phyloP scores from a whole-genome alignment of 1,139 yeast species.

The Taiozyma onychis region DNA sequence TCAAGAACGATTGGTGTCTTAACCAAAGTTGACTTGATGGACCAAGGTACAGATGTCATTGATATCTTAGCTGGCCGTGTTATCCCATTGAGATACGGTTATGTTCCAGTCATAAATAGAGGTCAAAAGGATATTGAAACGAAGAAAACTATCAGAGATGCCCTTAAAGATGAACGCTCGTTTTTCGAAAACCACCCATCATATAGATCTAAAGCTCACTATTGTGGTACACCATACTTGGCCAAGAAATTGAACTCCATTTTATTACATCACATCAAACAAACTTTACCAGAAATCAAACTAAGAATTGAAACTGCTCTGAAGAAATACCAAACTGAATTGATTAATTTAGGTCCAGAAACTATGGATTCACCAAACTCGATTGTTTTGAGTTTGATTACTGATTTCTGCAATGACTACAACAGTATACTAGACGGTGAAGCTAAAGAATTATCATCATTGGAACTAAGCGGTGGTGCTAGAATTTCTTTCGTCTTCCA shows the following conservation, averaged over 20 bases:
- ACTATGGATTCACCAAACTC: constrained; percentile 85
- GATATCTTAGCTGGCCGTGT: constrained; percentile 95
- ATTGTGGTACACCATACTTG: constrained; percentile 94
- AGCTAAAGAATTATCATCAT: constrained; percentile 78
- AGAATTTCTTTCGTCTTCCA: constrained; percentile 97
- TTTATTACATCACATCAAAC: constrained; percentile 86
- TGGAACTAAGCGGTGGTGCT: constrained; percentile 95
- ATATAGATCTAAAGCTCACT: constrained; percentile 79
- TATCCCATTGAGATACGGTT: constrained; percentile 91
- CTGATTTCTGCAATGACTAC: constrained; percentile 90
- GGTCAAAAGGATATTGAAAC: constrained; percentile 94
- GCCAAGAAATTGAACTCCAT: constrained; percentile 91
- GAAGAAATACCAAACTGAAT: constrained; percentile 79
- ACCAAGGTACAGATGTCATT: constrained; percentile 96
- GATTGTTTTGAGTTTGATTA: constrained; percentile 83
- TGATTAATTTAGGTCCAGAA: constrained; percentile 75
- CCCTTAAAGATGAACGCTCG: constrained; percentile 71
- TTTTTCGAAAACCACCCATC: constrained; percentile 77
- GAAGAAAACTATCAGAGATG: constrained; percentile 84
- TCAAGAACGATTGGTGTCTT: constrained; percentile 93
- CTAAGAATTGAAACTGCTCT: constrained; percentile 79
- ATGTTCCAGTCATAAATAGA: constrained; percentile 95
- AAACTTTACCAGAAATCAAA: constrained; percentile 91
- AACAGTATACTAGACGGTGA: constrained; percentile 91
- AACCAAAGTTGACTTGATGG: constrained; percentile 97